These are phyloP conservation scores for Cystobasidium onofrii DNA, from an alignment of 768 basidiomycete genomes.

Conservation along the genomic window DNA sequence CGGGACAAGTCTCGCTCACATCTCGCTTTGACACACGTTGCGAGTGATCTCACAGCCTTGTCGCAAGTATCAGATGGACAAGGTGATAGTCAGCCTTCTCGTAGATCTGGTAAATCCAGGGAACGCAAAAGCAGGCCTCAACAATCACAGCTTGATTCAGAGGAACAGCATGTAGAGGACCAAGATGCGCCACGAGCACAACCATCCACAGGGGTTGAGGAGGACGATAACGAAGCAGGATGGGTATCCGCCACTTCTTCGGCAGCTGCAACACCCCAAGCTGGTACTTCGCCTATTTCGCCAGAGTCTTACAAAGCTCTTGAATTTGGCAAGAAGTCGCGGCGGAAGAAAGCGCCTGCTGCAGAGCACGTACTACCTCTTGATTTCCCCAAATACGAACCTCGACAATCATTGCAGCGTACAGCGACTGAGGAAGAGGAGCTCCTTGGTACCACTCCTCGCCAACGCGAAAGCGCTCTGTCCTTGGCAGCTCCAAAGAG, in stretches of 20 bases:
- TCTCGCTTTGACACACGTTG: not conserved
- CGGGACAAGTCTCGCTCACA: constrained; percentile 11
- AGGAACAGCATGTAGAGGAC: not conserved
- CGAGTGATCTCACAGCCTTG: not conserved
- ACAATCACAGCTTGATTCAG: not conserved
- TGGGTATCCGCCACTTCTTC: constrained; percentile 23
- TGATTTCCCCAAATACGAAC: not conserved
- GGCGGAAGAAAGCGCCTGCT: not conserved
- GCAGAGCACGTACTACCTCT: not conserved
- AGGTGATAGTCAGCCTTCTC: not conserved
- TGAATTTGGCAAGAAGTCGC: constrained; percentile 14
- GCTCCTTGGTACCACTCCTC: not conserved
- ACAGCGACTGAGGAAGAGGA: not conserved
- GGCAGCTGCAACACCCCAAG: not conserved
- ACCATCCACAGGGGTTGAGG: not conserved
- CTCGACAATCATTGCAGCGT: not conserved
- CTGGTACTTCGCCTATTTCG: constrained; percentile 3
- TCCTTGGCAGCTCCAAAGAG: not conserved
- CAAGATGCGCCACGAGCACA: not conserved
- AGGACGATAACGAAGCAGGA: constrained; percentile 23
- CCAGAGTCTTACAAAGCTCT: constrained; percentile 13
- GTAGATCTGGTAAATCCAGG: not conserved
- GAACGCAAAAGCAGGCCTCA: not conserved
- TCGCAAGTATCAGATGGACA: not conserved
- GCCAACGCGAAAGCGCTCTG: not conserved